Evolutionary conservation across 345 rosid species (phyloP).

Genomic region (Pistacia atlantica): DNA sequence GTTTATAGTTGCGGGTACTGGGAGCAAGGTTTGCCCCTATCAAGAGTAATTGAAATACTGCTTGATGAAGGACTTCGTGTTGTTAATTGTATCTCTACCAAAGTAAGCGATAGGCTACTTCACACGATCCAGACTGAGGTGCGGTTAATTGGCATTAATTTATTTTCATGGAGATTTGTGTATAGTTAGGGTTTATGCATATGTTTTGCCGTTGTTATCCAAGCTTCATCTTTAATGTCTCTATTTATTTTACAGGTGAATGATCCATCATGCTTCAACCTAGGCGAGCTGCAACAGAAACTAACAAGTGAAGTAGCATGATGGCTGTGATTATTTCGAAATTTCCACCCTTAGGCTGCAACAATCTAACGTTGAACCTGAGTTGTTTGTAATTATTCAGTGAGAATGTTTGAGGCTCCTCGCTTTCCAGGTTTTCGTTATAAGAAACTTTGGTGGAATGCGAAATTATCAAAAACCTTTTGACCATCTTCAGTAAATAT

Average conservation of each 20-base stretch:
- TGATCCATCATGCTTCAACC: conserved; percentile 36
- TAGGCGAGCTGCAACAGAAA: conserved; percentile 37
- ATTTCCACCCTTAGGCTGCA: neutral
- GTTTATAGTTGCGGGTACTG: conserved; percentile 31
- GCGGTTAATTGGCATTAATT: neutral
- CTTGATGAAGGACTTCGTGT: conserved; percentile 53
- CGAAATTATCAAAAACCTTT: neutral
- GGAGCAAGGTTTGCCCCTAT: conserved; percentile 40
- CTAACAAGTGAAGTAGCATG: conserved; percentile 25
- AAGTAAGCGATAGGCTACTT: conserved; percentile 42
- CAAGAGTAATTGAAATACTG: conserved; percentile 48
- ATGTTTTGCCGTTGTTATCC: neutral
- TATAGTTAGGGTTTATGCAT: conserved; percentile 1
- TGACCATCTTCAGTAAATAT: neutral
- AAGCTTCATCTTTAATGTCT: conserved; percentile 6
- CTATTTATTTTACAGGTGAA: conserved; percentile 39
- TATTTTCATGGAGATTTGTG: neutral
- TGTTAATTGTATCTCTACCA: conserved; percentile 51
- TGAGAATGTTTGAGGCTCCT: neutral
- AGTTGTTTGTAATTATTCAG: neutral
- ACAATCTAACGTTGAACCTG: conserved; percentile 4
- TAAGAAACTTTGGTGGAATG: conserved; percentile 13
- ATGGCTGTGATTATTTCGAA: neutral
- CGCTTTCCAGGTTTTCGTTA: neutral
- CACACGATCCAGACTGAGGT: conserved; percentile 67